A percentile compares a stretch with the other conserved stretches of the same genome.
These are phyloP conservation scores for Trichophyton schoenleinii DNA, from an alignment of 2,329 filamentous ascomycete genomes.

Conservation along the genomic window DNA sequence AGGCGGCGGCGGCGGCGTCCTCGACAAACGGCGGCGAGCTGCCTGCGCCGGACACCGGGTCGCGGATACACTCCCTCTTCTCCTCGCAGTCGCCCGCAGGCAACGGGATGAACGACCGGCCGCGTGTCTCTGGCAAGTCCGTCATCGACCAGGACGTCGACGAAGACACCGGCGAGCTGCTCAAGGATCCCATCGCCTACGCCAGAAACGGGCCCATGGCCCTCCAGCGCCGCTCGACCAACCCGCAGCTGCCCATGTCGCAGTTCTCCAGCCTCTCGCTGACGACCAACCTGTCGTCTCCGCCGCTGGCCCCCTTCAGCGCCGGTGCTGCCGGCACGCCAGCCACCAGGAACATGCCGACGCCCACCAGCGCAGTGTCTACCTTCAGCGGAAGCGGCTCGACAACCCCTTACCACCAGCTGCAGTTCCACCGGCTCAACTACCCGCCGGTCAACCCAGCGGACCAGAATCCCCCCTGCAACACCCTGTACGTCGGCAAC, in stretches of 20 bases:
- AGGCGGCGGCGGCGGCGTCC: no score
- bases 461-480: conserved; percentile 93
- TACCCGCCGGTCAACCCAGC: conserved; percentile 85
- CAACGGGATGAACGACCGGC: conserved; percentile 41
- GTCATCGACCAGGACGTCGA: conserved; percentile 53
- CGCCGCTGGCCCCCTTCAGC: conserved; percentile 38
- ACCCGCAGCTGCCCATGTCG: conserved; percentile 56
- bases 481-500: conserved; percentile 96
- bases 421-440: conserved; percentile 50
- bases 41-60: conserved; percentile 38
- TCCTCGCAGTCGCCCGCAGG: conserved; percentile 49
- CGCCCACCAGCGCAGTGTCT: conserved; percentile 45
- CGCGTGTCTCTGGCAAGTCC: conserved; percentile 46
- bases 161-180: conserved; percentile 49
- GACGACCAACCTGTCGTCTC: conserved; percentile 46
- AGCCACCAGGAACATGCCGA: conserved; percentile 38
- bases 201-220: conserved; percentile 52
- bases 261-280: conserved; percentile 60
- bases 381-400: conserved; percentile 32
- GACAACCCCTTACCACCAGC: conserved; percentile 43
- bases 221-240: conserved; percentile 52
- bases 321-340: conserved; percentile 38
- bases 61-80: conserved; percentile 45
- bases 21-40: conserved; percentile 39
- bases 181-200: conserved; percentile 52